A percentile compares a stretch with the other conserved stretches of the same genome.
Evolutionary conservation across 2,329 filamentous ascomycete genomes (phyloP).

Genomic region (Penicillium paneum): DNA sequence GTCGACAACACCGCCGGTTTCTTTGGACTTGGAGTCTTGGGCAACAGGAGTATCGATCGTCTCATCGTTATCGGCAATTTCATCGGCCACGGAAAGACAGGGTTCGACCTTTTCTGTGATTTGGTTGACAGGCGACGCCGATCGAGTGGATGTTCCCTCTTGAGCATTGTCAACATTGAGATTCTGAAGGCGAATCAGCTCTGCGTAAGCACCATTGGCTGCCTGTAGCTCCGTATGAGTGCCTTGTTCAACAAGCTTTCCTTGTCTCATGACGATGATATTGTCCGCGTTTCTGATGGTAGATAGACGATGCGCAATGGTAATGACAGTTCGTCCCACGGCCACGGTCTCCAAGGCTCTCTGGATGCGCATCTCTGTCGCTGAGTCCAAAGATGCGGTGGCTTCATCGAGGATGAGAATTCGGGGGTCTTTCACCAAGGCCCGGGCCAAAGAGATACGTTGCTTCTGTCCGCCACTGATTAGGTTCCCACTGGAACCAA

Average conservation of each 20-base stretch:
- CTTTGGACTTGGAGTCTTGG: background rate
- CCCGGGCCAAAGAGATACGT: constrained; percentile 72
- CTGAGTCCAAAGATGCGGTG: constrained; percentile 57
- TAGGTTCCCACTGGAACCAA: constrained; percentile 70
- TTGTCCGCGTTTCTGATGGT: constrained; percentile 16
- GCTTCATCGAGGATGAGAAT: constrained; percentile 84
- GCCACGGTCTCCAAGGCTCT: constrained; percentile 7
- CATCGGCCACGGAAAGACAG: background rate
- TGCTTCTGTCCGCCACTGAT: constrained; percentile 80
- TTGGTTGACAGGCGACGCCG: background rate
- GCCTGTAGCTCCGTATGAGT: constrained; percentile 36
- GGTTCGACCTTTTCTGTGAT: constrained; percentile 4
- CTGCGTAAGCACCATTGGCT: constrained; percentile 9
- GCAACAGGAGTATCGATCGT: background rate
- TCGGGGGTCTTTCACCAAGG: constrained; percentile 65
- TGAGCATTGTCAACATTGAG: background rate
- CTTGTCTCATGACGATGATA: constrained; percentile 15
- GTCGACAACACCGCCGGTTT: background rate
- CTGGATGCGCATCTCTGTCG: constrained; percentile 20
- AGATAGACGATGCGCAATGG: constrained; percentile 16
- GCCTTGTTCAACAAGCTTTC: constrained; percentile 48
- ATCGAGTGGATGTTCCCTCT: background rate
- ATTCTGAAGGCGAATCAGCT: constrained; percentile 4
- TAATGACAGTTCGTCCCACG: constrained; percentile 51
- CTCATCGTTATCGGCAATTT: background rate